Conservation (phyloP, 1,284 basidiomycete species). For the Hemileia vastatrix region DNA sequence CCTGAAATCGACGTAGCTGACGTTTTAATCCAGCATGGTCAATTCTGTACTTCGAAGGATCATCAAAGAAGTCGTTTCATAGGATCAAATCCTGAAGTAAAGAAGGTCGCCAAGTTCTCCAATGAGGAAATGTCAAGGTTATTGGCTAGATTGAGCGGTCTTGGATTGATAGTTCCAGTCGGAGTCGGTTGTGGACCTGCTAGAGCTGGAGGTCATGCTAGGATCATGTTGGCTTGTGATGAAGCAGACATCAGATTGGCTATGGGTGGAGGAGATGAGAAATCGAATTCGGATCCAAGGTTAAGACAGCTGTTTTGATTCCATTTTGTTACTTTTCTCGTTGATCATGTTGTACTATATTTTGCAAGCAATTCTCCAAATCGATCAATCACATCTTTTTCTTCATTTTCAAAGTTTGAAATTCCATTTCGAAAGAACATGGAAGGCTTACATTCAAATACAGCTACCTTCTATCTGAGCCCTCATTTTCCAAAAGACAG, state of each 20-base stretch:
- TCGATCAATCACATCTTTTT: no score
- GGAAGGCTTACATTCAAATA: no score
- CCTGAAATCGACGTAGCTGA: slow-evolving; percentile 21
- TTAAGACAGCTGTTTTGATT: slow-evolving; percentile 2
- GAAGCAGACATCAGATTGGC: slow-evolving; percentile 39
- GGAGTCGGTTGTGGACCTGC: slow-evolving; percentile 36
- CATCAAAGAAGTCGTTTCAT: slow-evolving; percentile 31
- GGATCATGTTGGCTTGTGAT: slow-evolving; percentile 33
- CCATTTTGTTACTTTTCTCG: slow-evolving; percentile 11
- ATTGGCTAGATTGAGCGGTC: background rate
- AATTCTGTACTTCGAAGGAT: slow-evolving; percentile 32
- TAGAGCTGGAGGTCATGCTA: slow-evolving; percentile 31
- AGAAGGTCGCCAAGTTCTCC: background rate
- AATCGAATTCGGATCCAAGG: background rate
- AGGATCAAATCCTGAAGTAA: slow-evolving; percentile 2
- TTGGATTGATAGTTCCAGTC: slow-evolving; percentile 36
- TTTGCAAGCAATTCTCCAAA: no score
- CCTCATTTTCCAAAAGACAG: no score
- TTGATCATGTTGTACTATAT: no score
- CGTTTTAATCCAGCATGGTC: slow-evolving; percentile 23
- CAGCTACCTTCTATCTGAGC: no score
- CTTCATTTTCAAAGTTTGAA: no score
- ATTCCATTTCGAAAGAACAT: no score
- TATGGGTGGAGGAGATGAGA: slow-evolving; percentile 31
- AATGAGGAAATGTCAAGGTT: background rate